Evolutionary conservation across 257 asterid species (phyloP).

Genomic region (Solanum rostratum): DNA sequence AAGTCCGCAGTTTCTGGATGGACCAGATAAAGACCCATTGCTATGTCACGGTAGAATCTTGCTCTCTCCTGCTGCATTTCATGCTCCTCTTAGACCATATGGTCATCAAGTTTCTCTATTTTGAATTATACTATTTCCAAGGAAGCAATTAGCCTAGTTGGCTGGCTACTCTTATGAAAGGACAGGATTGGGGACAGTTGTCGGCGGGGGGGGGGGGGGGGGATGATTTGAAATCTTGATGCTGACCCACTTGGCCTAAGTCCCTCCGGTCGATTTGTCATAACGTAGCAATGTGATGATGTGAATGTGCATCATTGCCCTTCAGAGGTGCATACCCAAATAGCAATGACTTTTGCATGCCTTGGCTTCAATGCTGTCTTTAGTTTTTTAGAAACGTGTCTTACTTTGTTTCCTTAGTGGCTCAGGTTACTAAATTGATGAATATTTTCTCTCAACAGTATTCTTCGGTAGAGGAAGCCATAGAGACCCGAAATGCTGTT

Average conservation of each 20-base stretch:
- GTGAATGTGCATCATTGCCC: not conserved
- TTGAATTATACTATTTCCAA: not conserved
- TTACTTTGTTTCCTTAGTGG: not conserved
- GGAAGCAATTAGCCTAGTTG: not conserved
- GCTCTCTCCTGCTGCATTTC: not conserved
- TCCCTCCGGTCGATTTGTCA: not conserved
- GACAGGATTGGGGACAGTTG: not conserved
- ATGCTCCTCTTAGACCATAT: not conserved
- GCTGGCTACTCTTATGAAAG: not conserved
- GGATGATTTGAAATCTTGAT: not conserved
- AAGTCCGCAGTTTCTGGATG: conserved; percentile 23
- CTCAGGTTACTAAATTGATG: not conserved
- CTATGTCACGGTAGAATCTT: conserved; percentile 22
- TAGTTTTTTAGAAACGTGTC: not conserved
- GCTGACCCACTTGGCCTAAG: not conserved
- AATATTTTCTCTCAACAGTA: conserved; percentile 8
- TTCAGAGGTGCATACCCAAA: not conserved
- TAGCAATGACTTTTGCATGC: not conserved
- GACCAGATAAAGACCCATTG: conserved; percentile 36
- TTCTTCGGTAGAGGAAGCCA: conserved; percentile 23
- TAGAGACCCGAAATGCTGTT: conserved; percentile 17
- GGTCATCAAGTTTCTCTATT: not conserved
- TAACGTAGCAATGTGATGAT: not conserved
- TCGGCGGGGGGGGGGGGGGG: not conserved
- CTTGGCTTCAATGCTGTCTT: not conserved